Percentiles rank a stretch among this genome's conserved stretches.
These are phyloP conservation scores for Verticillium longisporum DNA, from an alignment of 2,329 filamentous ascomycete genomes.

Conservation along the genomic window DNA sequence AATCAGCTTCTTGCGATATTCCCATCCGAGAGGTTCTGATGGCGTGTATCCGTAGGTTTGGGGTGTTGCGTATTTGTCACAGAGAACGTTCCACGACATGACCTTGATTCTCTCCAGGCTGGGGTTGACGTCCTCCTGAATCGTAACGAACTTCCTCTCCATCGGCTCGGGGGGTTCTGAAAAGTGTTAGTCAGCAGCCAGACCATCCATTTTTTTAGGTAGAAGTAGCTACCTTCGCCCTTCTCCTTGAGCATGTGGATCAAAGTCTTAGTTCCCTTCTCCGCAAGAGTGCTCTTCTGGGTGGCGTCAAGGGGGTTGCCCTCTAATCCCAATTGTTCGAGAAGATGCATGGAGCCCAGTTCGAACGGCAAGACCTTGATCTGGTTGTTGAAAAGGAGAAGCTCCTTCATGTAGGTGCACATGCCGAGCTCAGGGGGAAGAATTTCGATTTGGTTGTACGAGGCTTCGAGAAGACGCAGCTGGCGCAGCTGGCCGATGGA, in stretches of 20 bases:
- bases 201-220: background rate
- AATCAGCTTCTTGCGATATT: slow-evolving; percentile 76
- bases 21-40: slow-evolving; percentile 74
- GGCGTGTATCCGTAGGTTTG: slow-evolving; percentile 88
- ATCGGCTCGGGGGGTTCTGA: slow-evolving; percentile 66
- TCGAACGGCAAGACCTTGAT: slow-evolving; percentile 78
- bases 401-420: slow-evolving; percentile 83
- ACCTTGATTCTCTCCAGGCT: slow-evolving; percentile 69
- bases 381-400: slow-evolving; percentile 86
- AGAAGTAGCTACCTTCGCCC: slow-evolving; percentile 59
- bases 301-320: slow-evolving; percentile 78
- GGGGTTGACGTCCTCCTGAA: slow-evolving; percentile 58
- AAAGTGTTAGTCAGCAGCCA: slow-evolving; percentile 13
- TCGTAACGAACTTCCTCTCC: slow-evolving; percentile 70
- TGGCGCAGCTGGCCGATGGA: slow-evolving; percentile 77
- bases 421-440: slow-evolving; percentile 91
- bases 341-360: slow-evolving; percentile 77
- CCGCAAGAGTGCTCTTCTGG: slow-evolving; percentile 75
- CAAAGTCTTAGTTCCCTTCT: slow-evolving; percentile 79
- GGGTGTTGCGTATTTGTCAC: slow-evolving; percentile 84
- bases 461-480: slow-evolving; percentile 78
- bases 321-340: slow-evolving; percentile 87
- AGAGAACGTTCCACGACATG: slow-evolving; percentile 92
- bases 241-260: slow-evolving; percentile 78
- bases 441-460: slow-evolving; percentile 75